Conservation (phyloP, 306 rosid species). For the Rosa lucieae region DNA sequence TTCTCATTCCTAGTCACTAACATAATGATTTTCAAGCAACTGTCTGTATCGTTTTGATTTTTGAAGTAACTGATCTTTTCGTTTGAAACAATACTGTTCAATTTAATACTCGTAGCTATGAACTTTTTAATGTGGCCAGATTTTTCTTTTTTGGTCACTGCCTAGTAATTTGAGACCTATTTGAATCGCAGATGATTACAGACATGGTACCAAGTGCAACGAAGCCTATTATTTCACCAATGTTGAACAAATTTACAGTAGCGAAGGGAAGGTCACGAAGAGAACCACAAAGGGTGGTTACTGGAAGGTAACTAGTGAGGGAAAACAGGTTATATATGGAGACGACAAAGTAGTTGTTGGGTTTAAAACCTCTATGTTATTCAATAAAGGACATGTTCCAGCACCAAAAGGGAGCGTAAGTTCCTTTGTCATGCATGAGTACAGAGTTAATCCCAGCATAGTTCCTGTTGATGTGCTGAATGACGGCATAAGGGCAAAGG, state of each 20-base stretch:
- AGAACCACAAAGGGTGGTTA: constrained; percentile 3
- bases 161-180: not conserved
- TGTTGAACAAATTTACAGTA: not conserved
- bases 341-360: not conserved
- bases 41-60: not conserved
- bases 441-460: not conserved
- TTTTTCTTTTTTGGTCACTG: not conserved
- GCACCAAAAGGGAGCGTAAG: constrained; percentile 3
- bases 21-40: not conserved
- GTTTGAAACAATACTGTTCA: not conserved
- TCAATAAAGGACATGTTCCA: not conserved
- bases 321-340: not conserved
- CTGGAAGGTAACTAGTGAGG: not conserved
- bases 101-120: not conserved
- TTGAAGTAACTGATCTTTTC: not conserved
- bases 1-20: not conserved
- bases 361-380: not conserved
- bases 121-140: not conserved
- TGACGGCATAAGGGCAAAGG: constrained; percentile 1
- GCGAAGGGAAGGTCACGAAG: not conserved
- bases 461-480: constrained; percentile 18
- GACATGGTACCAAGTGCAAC: not conserved
- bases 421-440: constrained; percentile 4
- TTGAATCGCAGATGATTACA: constrained; percentile 7
- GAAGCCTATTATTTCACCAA: constrained; percentile 8